phyloP scores from a whole-genome alignment of 371 early-diverging fungal genomes.

The Actinomortierella ambigua region DNA sequence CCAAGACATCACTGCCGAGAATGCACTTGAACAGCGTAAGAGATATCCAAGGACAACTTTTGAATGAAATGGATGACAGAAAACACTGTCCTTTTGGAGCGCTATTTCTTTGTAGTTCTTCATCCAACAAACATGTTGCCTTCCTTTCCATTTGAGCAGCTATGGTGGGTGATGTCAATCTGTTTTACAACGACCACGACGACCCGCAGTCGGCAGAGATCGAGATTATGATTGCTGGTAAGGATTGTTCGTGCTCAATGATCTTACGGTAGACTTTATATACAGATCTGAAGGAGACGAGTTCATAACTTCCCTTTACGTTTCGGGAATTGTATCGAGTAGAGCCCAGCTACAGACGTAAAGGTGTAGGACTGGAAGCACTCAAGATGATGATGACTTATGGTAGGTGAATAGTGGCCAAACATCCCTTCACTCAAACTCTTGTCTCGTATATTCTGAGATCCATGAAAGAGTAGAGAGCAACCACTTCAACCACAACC shows the following conservation, averaged over 20 bases:
- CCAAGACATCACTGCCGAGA: slow-evolving; percentile 44
- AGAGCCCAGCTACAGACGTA: slow-evolving; percentile 64
- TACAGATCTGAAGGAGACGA: slow-evolving; percentile 1
- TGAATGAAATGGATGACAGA: not conserved
- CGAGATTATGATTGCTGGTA: slow-evolving; percentile 94
- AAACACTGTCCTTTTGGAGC: not conserved
- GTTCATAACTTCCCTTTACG: not conserved
- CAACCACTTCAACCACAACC: not conserved
- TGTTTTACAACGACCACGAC: slow-evolving; percentile 85
- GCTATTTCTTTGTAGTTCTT: not conserved
- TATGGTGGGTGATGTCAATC: slow-evolving; percentile 95
- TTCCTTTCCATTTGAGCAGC: slow-evolving; percentile 25
- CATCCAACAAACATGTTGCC: too few species aligned
- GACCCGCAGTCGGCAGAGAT: slow-evolving; percentile 82
- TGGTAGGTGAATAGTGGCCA: slow-evolving; percentile 55
- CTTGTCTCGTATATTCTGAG: too few species aligned
- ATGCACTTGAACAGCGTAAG: slow-evolving; percentile 50
- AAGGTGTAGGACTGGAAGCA: slow-evolving; percentile 76
- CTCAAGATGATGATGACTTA: slow-evolving; percentile 84
- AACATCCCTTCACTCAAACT: too few species aligned
- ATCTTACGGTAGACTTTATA: too few species aligned
- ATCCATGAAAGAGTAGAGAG: not conserved
- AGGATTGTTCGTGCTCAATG: too few species aligned
- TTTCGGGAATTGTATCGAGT: not conserved
- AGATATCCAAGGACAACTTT: not conserved